These are phyloP conservation scores for Eucalyptus sp. DNA, from an alignment of 345 rosid genomes.

Conservation along the genomic window DNA sequence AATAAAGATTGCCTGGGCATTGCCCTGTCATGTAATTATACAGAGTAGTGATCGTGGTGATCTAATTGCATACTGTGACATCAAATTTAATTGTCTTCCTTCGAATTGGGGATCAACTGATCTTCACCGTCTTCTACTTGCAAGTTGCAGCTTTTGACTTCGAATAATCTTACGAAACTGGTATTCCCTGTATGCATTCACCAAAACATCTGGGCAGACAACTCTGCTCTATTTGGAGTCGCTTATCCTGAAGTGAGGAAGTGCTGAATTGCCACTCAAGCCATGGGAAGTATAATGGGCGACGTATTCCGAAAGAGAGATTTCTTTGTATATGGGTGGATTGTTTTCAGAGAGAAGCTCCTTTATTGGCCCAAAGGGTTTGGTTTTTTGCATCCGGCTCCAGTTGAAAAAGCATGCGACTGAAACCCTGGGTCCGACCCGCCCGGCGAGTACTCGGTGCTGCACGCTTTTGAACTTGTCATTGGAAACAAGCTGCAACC, in stretches of 20 bases:
- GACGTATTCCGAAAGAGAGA: too few species aligned
- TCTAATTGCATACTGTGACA: not conserved
- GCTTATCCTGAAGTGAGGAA: too few species aligned
- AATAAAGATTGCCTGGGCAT: not conserved
- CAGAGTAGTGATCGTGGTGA: not conserved
- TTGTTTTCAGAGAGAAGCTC: conserved; percentile 17
- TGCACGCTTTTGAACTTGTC: not conserved
- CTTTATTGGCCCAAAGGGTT: not conserved
- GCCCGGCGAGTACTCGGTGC: not conserved
- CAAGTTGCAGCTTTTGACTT: not conserved
- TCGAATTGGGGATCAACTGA: not conserved
- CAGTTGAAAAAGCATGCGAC: not conserved
- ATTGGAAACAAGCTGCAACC: not conserved
- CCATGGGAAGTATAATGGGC: too few species aligned
- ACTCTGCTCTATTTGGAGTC: too few species aligned
- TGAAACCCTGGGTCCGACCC: not conserved
- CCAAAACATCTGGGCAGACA: too few species aligned
- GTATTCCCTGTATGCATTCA: conserved; percentile 45
- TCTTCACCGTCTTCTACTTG: not conserved
- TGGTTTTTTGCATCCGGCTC: not conserved
- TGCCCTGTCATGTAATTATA: not conserved
- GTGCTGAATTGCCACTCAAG: too few species aligned
- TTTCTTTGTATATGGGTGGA: conserved; percentile 8
- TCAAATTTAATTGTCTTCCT: not conserved
- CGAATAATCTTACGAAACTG: conserved; percentile 12